Conservation (phyloP, 2,329 filamentous ascomycete species). For the Ceratocystis destructans region DNA sequence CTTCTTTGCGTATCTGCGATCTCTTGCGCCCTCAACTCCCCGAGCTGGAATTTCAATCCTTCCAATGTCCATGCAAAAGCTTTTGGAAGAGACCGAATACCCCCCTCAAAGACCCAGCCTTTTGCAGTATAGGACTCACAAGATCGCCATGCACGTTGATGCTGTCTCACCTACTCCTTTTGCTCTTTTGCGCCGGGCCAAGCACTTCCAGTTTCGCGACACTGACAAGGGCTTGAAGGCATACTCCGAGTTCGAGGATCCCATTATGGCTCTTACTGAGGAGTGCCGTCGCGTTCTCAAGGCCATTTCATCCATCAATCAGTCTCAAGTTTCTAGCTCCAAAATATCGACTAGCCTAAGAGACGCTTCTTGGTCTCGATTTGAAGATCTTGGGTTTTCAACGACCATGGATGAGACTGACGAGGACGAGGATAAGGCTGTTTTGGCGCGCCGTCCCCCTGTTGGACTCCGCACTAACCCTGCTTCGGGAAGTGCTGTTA, state of each 20-base stretch:
- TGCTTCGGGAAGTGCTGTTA: conserved; percentile 45
- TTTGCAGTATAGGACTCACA: conserved; percentile 67
- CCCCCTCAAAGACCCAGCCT: conserved; percentile 67
- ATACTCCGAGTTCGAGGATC: conserved; percentile 82
- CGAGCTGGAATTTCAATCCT: conserved; percentile 70
- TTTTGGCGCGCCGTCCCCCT: conserved; percentile 27
- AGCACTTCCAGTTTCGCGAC: conserved; percentile 89
- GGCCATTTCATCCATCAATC: conserved; percentile 77
- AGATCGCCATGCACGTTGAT: conserved; percentile 94
- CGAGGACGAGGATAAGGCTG: conserved; percentile 42
- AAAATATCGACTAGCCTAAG: conserved; percentile 59
- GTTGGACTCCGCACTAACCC: conserved; percentile 49
- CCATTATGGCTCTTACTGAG: conserved; percentile 74
- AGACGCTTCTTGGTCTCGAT: conserved; percentile 91
- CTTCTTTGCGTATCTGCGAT: conserved; percentile 94
- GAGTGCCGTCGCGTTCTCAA: conserved; percentile 85
- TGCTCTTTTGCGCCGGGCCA: conserved; percentile 73
- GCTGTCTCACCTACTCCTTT: conserved; percentile 91
- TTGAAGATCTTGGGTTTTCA: conserved; percentile 87
- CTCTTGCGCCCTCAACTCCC: conserved; percentile 66
- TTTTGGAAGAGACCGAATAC: conserved; percentile 87
- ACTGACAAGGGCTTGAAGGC: conserved; percentile 71
- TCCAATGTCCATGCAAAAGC: conserved; percentile 78
- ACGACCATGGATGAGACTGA: conserved; percentile 59
- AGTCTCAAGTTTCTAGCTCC: conserved; percentile 59